Base-by-base conservation (phyloP, 306 rosid species). In the Casuarina glauca region DNA sequence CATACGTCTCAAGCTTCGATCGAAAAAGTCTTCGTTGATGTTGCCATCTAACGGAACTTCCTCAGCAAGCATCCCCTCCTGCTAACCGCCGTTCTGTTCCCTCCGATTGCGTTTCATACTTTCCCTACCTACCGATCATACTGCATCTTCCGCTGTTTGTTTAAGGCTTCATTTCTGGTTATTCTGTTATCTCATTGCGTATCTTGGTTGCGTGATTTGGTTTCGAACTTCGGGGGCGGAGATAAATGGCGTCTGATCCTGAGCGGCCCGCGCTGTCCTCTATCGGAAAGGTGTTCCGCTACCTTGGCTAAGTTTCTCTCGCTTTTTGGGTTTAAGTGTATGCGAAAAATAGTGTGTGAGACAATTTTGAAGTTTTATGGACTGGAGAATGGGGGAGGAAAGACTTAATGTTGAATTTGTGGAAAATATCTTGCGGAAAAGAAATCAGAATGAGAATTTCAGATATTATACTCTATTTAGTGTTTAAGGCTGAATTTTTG, bases 161-260 rank as follows among this genome's bases (percentile, higher is more conserved):
- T 63, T 8, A 10, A 32, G 42, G 0, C 42, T 57, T 20, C 32
- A 6, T 53, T 53, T 53, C 26, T 11, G 9, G 50, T 6, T 48
- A 9, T 13, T 48, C 13, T 2, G 11, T 48, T 48, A 9, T 26
- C 51, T 48, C 51, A 13, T 48, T 9, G 11, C 51, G 3, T 48
- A 26, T 35, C 12, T 61, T 13, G 7, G 17, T 35, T 61, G 11
- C 42, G 10, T 61, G 10, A 6, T 35, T 66, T 8, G 38, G 49
- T 43, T 44, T 9, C 15, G 13, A 32, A 9, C 16, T 66, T 48
- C 74, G 81, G 36, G 48, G 44, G 67, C 15, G 53, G 48, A 13
- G 50, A 50, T 26, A 68, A 67, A 91, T 93, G 97, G 89, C 90
- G 35, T 80, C 91, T 16, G 91, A 88, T 74, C 84, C 78, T n/a